Conservation (phyloP, 2,329 filamentous ascomycete species). For the Aspergillus phoenicis region DNA sequence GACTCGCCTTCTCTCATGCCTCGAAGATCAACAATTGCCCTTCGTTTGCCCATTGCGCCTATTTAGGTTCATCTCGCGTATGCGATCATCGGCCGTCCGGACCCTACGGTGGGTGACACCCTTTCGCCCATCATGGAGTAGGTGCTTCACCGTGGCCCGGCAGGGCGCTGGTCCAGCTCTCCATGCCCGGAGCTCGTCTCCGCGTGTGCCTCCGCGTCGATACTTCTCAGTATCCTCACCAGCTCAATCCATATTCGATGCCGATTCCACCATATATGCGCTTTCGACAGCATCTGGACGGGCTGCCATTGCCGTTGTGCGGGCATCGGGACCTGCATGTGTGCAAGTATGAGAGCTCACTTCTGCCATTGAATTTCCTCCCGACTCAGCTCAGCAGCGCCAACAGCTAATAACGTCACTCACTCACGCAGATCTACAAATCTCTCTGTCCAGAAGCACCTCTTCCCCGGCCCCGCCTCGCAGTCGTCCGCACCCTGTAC, state of each 20-base stretch:
- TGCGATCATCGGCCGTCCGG: conserved; percentile 31
- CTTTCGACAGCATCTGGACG: conserved; percentile 82
- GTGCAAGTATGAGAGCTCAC: conserved; percentile 43
- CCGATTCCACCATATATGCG: conserved; percentile 76
- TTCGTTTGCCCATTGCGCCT: not conserved
- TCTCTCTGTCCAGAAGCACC: conserved; percentile 59
- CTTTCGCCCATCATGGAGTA: conserved; percentile 29
- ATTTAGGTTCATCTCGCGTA: conserved; percentile 27
- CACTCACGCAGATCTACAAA: conserved; percentile 62
- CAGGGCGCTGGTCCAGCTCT: conserved; percentile 17
- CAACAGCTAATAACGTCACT: not conserved
- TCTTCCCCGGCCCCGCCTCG: conserved; percentile 63
- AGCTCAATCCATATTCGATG: conserved; percentile 26
- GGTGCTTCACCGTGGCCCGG: conserved; percentile 6
- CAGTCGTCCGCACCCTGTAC: conserved; percentile 73
- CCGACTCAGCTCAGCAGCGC: not conserved
- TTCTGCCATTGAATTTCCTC: no score
- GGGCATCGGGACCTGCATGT: conserved; percentile 80
- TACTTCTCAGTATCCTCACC: conserved; percentile 27
- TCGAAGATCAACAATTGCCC: not conserved
- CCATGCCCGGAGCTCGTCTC: conserved; percentile 14
- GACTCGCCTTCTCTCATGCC: not conserved
- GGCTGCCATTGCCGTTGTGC: conserved; percentile 87
- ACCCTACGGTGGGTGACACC: conserved; percentile 30
- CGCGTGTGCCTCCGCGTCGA: conserved; percentile 16